Conservation (phyloP, 805 yeast genomes). For the Henningerozyma blattae region DNA sequence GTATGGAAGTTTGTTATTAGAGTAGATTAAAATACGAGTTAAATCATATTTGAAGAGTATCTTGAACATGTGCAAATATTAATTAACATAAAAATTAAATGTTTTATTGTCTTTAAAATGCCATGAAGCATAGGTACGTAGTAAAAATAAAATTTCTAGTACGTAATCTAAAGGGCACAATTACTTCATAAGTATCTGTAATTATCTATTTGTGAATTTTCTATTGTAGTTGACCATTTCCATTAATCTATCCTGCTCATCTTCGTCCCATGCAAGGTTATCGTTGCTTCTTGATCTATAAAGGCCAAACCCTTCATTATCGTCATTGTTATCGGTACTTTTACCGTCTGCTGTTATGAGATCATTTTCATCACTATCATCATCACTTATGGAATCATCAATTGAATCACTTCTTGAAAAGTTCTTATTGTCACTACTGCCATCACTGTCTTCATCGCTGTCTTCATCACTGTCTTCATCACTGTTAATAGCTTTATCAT, state of each 20-base stretch:
- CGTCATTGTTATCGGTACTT: constrained; percentile 11
- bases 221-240: constrained; percentile 16
- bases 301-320: constrained; percentile 23
- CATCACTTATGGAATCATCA: constrained; percentile 1
- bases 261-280: constrained; percentile 20
- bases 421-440: constrained; percentile 5
- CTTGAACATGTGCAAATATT: no score
- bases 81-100: no score
- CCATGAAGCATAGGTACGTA: no score
- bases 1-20: no score
- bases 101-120: no score
- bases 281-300: constrained; percentile 24
- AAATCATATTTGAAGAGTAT: no score
- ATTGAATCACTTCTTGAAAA: constrained; percentile 10
- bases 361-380: constrained; percentile 7
- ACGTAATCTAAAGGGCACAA: no score
- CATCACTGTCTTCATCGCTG: constrained; percentile 10
- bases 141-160: no score
- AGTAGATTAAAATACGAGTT: no score
- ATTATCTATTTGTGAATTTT: constrained; percentile 1
- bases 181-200: background rate
- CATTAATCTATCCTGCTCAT: constrained; percentile 17
- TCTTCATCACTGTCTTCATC: constrained; percentile 6
- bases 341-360: constrained; percentile 3
- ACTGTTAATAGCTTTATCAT: constrained; percentile 5